Conservation (phyloP, 768 basidiomycete genomes). For the Tulasnella calospora region DNA sequence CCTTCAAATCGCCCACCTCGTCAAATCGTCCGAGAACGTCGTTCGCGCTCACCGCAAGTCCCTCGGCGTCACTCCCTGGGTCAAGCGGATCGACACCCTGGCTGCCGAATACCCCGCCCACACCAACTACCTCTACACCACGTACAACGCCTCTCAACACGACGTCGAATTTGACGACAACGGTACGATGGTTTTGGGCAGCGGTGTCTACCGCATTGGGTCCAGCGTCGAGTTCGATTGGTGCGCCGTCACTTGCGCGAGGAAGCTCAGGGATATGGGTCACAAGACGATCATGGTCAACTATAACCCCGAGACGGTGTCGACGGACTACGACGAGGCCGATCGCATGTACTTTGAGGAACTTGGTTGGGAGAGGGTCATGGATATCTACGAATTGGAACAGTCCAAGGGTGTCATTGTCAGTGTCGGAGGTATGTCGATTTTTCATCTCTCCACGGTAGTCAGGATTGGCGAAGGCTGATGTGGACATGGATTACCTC, state of each 20-base stretch:
- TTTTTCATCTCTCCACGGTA: neutral
- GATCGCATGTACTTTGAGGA: slow-evolving; percentile 98
- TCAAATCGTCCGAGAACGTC: slow-evolving; percentile 60
- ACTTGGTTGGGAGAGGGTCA: slow-evolving; percentile 93
- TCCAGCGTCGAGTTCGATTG: slow-evolving; percentile 99
- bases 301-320: slow-evolving; percentile 99
- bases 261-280: slow-evolving; percentile 87
- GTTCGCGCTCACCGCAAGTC: slow-evolving; percentile 85
- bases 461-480: neutral
- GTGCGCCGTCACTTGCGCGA: slow-evolving; percentile 99
- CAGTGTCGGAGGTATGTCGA: slow-evolving; percentile 78
- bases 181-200: slow-evolving; percentile 98
- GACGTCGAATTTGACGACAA: slow-evolving; percentile 94
- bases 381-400: slow-evolving; percentile 99
- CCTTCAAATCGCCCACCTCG: slow-evolving; percentile 77
- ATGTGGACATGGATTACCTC: slow-evolving; percentile 2
- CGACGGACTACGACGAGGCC: slow-evolving; percentile 99
- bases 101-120: slow-evolving; percentile 98
- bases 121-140: slow-evolving; percentile 99
- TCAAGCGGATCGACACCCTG: slow-evolving; percentile 98
- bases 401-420: slow-evolving; percentile 89
- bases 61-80: slow-evolving; percentile 86
- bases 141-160: slow-evolving; percentile 94
- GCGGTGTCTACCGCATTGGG: slow-evolving; percentile 97
- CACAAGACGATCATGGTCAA: slow-evolving; percentile 98